These are phyloP conservation scores for Leptographium radiaticola DNA, from an alignment of 2,329 filamentous ascomycete species.

Conservation along the genomic window DNA sequence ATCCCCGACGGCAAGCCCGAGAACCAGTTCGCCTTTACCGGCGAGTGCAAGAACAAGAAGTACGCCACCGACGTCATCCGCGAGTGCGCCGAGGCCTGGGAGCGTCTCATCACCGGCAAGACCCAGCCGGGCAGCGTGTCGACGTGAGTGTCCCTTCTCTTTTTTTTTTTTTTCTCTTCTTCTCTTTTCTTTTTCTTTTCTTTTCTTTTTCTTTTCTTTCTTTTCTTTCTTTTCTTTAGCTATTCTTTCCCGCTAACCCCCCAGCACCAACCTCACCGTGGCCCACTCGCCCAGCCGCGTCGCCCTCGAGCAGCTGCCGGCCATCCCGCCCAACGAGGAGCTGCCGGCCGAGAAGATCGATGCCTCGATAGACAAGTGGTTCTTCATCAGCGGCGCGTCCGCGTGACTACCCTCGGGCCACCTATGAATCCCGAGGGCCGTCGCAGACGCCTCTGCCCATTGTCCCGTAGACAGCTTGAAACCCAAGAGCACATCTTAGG, in stretches of 20 bases:
- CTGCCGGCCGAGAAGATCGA: constrained; percentile 81
- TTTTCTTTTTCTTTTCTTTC: not conserved
- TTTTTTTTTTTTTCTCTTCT: not conserved
- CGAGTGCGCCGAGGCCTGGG: constrained; percentile 95
- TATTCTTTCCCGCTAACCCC: constrained; percentile 17
- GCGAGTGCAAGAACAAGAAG: constrained; percentile 99
- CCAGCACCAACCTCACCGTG: constrained; percentile 72
- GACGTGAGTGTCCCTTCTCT: constrained; percentile 47
- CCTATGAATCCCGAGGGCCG: not conserved
- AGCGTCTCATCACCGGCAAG: constrained; percentile 89
- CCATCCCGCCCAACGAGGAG: constrained; percentile 69
- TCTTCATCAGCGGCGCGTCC: constrained; percentile 98
- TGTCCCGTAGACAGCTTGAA: too few species aligned
- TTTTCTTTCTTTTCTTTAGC: constrained; percentile 2
- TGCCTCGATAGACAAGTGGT: constrained; percentile 98
- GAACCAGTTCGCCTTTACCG: constrained; percentile 99
- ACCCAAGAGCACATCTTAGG: too few species aligned
- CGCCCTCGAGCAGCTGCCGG: constrained; percentile 55
- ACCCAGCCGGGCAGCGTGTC: constrained; percentile 62
- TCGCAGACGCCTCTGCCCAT: too few species aligned
- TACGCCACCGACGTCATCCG: constrained; percentile 93
- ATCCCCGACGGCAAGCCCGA: constrained; percentile 99
- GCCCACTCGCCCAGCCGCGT: constrained; percentile 60
- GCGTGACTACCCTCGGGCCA: constrained; percentile 34
- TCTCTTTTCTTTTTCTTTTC: not conserved